These are phyloP conservation scores for Fusarium graminum DNA, from an alignment of 2,329 filamentous ascomycete species.

Conservation along the genomic window DNA sequence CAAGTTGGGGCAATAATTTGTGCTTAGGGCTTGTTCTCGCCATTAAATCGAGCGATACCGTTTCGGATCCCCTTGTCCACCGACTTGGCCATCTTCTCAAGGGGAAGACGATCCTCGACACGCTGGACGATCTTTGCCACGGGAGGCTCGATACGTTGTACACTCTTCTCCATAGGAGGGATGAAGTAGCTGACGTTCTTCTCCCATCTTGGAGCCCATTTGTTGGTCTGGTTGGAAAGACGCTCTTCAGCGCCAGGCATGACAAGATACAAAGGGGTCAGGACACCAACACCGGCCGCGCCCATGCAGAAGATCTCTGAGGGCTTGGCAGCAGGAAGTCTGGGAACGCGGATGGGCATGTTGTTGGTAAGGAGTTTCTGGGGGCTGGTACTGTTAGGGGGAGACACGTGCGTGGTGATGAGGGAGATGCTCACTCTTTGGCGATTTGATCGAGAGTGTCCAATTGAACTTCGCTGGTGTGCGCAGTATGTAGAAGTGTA, in stretches of 20 bases:
- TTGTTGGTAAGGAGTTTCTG: constrained; percentile 43
- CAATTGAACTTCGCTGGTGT: constrained; percentile 1
- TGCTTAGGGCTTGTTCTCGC: constrained; percentile 46
- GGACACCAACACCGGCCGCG: constrained; percentile 65
- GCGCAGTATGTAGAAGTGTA: neutral
- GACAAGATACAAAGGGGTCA: constrained; percentile 70
- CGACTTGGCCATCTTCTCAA: constrained; percentile 64
- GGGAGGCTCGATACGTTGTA: constrained; percentile 64
- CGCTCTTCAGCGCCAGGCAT: constrained; percentile 68
- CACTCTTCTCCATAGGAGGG: constrained; percentile 60
- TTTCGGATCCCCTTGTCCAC: constrained; percentile 63
- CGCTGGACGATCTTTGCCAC: constrained; percentile 60
- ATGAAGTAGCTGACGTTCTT: constrained; percentile 67
- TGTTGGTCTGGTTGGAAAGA: constrained; percentile 65
- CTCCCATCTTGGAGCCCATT: constrained; percentile 72
- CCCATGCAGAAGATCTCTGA: constrained; percentile 67
- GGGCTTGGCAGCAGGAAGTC: constrained; percentile 63
- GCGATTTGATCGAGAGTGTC: constrained; percentile 9
- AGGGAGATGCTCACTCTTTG: constrained; percentile 27
- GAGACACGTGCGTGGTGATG: too few relatives aligned
- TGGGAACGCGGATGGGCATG: constrained; percentile 63
- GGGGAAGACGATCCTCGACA: constrained; percentile 62
- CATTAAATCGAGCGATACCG: constrained; percentile 58
- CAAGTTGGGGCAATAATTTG: neutral
- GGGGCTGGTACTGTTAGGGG: constrained; percentile 16